phyloP scores from a whole-genome alignment of 495 filamentous ascomycete genomes.

The Penicillium ucsense region DNA sequence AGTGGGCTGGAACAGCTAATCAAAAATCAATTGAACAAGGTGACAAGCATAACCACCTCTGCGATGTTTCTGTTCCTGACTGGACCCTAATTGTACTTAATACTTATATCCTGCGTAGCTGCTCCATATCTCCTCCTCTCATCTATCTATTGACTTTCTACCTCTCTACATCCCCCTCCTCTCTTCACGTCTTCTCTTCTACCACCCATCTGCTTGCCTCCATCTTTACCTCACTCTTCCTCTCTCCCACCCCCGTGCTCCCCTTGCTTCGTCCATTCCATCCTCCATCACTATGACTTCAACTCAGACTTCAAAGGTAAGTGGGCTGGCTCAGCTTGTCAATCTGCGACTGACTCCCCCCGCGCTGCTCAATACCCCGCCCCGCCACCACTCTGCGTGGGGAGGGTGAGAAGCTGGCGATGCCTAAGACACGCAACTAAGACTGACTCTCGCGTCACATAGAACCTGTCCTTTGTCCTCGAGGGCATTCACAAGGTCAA shows the following conservation, averaged over 20 bases:
- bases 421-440: too few species aligned
- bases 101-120: not conserved
- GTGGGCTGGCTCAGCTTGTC: not conserved
- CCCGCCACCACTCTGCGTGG: not conserved
- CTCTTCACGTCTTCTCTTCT: not conserved
- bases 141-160: not conserved
- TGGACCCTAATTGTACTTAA: too few species aligned
- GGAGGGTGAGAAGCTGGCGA: too few species aligned
- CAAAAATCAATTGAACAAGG: too few species aligned
- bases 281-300: slow-evolving; percentile 3
- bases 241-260: not conserved
- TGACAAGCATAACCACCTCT: too few species aligned
- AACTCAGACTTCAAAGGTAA: slow-evolving; percentile 17
- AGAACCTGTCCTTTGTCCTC: slow-evolving; percentile 88
- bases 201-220: not conserved
- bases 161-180: not conserved
- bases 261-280: not conserved
- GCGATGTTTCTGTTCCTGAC: too few species aligned
- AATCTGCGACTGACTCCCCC: too few species aligned
- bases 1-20: too few species aligned
- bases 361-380: not conserved
- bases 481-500: slow-evolving; percentile 59
- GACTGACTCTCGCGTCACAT: not conserved
- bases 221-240: not conserved
- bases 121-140: not conserved